phyloP scores from a whole-genome alignment of 2,329 filamentous ascomycete species.

The Talaromyces sp. region DNA sequence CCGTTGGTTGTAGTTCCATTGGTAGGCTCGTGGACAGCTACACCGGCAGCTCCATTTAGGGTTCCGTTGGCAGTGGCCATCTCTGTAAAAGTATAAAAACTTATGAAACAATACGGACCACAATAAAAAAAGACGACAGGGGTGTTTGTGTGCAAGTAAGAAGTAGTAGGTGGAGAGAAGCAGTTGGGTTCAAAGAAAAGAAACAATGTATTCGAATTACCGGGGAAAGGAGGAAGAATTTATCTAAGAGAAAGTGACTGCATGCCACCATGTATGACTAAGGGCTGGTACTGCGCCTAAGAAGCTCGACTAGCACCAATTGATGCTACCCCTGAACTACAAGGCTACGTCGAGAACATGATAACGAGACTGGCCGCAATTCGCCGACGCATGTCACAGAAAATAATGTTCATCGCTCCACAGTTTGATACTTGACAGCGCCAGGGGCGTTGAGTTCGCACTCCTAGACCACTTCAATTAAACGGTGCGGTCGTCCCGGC shows the following conservation, averaged over 20 bases:
- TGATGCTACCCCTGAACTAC: neutral
- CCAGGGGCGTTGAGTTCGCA: neutral
- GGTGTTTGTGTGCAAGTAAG: neutral
- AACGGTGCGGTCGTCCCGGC: neutral
- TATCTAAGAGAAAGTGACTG: neutral
- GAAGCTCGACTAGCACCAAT: neutral
- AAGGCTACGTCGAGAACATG: neutral
- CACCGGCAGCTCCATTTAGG: neutral
- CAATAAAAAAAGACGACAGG: neutral
- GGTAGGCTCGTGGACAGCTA: neutral
- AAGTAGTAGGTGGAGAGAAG: neutral
- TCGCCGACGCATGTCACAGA: neutral
- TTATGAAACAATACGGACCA: neutral
- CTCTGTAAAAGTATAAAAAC: neutral
- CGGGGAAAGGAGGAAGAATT: neutral
- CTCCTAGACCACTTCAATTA: neutral
- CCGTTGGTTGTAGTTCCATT: conserved; percentile 2
- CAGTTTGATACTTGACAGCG: neutral
- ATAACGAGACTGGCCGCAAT: neutral
- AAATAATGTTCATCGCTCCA: neutral
- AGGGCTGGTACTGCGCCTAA: neutral
- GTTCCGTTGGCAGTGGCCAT: conserved; percentile 6
- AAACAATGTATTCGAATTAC: neutral
- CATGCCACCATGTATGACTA: neutral
- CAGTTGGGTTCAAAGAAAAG: neutral